These are phyloP conservation scores for Exidia glandulosa DNA, from an alignment of 768 basidiomycete species.

Conservation along the genomic window DNA sequence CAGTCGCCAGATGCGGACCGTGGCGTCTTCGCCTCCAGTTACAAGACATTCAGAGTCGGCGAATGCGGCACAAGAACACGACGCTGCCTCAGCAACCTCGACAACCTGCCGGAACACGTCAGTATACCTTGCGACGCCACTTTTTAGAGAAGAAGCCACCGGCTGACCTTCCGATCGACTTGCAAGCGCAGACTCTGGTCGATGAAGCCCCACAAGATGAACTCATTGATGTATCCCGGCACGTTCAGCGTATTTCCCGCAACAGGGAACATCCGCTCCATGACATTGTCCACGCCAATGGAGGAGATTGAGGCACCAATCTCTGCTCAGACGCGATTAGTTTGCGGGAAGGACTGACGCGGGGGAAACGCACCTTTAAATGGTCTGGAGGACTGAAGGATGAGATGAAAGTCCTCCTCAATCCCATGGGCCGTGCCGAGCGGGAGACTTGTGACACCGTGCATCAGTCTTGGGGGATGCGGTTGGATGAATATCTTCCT, in stretches of 20 bases:
- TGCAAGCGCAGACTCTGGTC: constrained; percentile 41
- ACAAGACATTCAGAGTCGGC: constrained; percentile 63
- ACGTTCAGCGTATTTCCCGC: constrained; percentile 44
- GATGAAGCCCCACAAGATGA: constrained; percentile 51
- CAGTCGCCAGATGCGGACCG: constrained; percentile 75
- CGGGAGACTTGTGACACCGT: constrained; percentile 65
- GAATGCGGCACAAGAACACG: constrained; percentile 65
- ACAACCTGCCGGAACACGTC: constrained; percentile 35
- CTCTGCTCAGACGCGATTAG: constrained; percentile 35
- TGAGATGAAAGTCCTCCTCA: constrained; percentile 69
- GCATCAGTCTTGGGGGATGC: constrained; percentile 66
- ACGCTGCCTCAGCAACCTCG: constrained; percentile 67
- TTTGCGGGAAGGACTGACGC: not conserved
- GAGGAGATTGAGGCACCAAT: constrained; percentile 32
- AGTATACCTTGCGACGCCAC: not conserved
- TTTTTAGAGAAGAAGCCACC: not conserved
- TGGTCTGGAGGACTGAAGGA: constrained; percentile 44
- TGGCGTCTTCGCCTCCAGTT: constrained; percentile 71
- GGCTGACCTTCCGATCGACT: constrained; percentile 47
- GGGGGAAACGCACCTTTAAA: constrained; percentile 36
- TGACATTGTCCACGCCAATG: constrained; percentile 46
- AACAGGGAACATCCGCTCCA: constrained; percentile 51
- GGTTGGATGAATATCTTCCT: constrained; percentile 66
- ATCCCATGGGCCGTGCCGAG: constrained; percentile 62
- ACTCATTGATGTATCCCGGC: constrained; percentile 54